Evolutionary conservation across 2,329 filamentous ascomycete genomes (phyloP).

Genomic region (Penicillium sp.): DNA sequence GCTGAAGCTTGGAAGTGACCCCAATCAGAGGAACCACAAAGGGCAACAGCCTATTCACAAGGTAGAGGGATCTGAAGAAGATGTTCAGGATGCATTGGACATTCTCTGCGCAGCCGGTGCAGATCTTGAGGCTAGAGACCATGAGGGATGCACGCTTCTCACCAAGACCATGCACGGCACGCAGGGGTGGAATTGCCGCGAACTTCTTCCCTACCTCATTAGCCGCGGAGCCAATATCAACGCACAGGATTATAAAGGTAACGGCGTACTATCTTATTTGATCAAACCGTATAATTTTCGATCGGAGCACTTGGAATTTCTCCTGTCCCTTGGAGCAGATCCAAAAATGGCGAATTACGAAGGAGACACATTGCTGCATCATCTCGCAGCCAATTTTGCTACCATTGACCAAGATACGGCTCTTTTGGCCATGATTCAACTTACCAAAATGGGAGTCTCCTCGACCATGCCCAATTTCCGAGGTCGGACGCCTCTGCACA

Average conservation of each 20-base stretch:
- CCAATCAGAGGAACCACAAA: constrained; percentile 1
- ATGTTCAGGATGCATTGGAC: background rate
- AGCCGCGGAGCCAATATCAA: constrained; percentile 15
- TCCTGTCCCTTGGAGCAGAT: constrained; percentile 16
- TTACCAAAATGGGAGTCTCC: background rate
- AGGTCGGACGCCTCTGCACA: constrained; percentile 18
- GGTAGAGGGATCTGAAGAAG: background rate
- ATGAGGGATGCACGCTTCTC: constrained; percentile 14
- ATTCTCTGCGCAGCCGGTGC: constrained; percentile 10
- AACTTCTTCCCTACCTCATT: constrained; percentile 4
- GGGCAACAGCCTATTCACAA: constrained; percentile 1
- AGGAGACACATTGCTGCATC: constrained; percentile 17
- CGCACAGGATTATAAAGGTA: constrained; percentile 17
- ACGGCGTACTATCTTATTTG: constrained; percentile 11
- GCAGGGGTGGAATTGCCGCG: background rate
- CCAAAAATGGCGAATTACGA: constrained; percentile 13
- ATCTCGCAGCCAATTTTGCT: constrained; percentile 10
- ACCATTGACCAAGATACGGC: background rate
- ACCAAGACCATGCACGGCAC: background rate
- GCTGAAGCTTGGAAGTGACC: background rate
- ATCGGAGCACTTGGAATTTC: constrained; percentile 5
- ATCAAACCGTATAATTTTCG: background rate
- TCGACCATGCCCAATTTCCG: constrained; percentile 8
- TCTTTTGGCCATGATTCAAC: background rate
- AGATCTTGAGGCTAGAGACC: constrained; percentile 17